A percentile compares a stretch with the other conserved stretches of the same genome.
These are phyloP conservation scores for Linnemannia schmuckeri DNA, from an alignment of 192 early-diverging fungal species.

Conservation along the genomic window DNA sequence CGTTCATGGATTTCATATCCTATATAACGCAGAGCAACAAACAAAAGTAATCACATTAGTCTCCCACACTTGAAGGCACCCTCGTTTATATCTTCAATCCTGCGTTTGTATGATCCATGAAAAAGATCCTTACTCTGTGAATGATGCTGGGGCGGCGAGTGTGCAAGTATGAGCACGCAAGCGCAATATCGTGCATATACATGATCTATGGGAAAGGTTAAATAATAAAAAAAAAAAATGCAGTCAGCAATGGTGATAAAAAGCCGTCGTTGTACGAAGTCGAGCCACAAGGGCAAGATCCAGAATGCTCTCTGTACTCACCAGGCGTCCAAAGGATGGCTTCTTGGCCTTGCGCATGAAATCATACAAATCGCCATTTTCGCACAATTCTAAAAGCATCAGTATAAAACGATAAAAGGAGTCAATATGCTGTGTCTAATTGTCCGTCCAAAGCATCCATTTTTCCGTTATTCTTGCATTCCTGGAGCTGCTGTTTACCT, in stretches of 20 bases:
- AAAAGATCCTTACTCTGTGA: constrained; percentile 64
- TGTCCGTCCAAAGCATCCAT: too few species aligned
- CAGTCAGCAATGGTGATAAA: neutral
- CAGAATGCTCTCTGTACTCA: constrained; percentile 1
- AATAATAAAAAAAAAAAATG: neutral
- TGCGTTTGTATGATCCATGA: neutral
- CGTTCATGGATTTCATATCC: constrained; percentile 87
- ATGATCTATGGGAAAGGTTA: constrained; percentile 60
- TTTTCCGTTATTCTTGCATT: neutral
- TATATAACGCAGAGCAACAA: constrained; percentile 13
- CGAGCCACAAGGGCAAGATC: too few species aligned
- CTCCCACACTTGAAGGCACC: too few species aligned
- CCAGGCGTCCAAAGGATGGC: constrained; percentile 75
- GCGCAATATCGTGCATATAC: constrained; percentile 85
- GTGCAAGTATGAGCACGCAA: constrained; percentile 80
- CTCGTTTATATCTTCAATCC: neutral
- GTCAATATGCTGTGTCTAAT: neutral
- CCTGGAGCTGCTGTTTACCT: constrained; percentile 7
- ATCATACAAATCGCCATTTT: constrained; percentile 83
- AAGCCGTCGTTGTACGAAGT: too few species aligned
- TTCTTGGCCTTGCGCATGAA: constrained; percentile 75
- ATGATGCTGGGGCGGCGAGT: constrained; percentile 80
- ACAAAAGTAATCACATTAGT: too few species aligned
- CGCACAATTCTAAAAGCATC: constrained; percentile 68
- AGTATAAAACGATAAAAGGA: neutral